Evolutionary conservation across 371 early-diverging fungal species (phyloP), one percentile per base, ranked within the genome.

Genomic region (Mortierella sp.): DNA sequence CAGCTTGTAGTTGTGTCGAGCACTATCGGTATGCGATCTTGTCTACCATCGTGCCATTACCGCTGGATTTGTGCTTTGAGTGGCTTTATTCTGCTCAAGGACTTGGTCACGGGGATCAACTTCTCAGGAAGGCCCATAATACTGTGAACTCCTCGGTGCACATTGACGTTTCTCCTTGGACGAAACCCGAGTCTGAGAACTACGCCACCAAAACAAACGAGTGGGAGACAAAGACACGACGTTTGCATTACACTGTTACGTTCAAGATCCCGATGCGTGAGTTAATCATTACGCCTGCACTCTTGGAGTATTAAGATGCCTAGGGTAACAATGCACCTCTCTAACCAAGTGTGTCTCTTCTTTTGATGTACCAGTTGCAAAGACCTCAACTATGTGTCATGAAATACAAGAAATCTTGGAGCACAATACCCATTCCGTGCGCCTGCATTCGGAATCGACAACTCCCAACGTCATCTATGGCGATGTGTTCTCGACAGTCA

Each of bases 261-360:
- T 72, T 80, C 77, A 80, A 76, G 68, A 31, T 80, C 16, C 81
- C 81, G 9, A 80, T 80, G 77, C 65, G 81, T 80, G 76, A 60
- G 81, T 73, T 19, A 38, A n/a, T 7, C 8, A 8, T 16, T 28
- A 21, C 10, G 3, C 8, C 1, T 28, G 42, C 38, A 31, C 14
- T 34, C 24, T 9, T 13, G 42, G 10, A 34, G 26, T 24, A 19
- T 38, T 38, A 3, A 3, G 1, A 38, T 44, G 16, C 11, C 31
- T 21, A 7, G 63, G 7, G 63, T 19, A 9, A 65, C 21, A 10
- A 3, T 26, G 7, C 21, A 19, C 42, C 28, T 7, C 28, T 63
- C 63, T 45, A 42, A n/a, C 16, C 10, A 0, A 71, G 6, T 10
- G n/a, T 55, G 24, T 28, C 3, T 34, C 34, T 16, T 1, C 16